A percentile compares a stretch with the other conserved stretches of the same genome.
phyloP scores from a whole-genome alignment of 305 asterid genomes.

The Fraxinus nigra region DNA sequence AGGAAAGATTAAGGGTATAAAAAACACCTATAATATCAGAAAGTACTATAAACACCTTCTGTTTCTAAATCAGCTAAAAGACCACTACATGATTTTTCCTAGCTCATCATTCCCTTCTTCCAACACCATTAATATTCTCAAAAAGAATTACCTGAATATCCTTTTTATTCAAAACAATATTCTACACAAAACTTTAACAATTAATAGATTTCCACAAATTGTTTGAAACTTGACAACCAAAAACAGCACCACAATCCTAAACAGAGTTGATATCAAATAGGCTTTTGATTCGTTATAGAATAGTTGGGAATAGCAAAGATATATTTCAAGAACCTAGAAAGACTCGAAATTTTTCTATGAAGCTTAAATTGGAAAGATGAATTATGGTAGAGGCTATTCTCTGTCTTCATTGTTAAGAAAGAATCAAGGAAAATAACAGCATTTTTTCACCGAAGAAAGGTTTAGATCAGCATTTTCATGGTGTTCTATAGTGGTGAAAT shows the following conservation, averaged over 20 bases:
- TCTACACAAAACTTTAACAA: not conserved
- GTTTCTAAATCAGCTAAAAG: not conserved
- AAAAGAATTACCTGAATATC: not conserved
- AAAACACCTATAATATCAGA: not conserved
- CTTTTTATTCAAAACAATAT: not conserved
- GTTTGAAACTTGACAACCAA: not conserved
- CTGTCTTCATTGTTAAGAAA: not conserved
- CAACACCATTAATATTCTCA: not conserved
- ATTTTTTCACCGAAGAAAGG: not conserved
- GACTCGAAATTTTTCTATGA: not conserved
- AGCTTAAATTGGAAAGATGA: not conserved
- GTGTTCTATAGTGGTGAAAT: not conserved
- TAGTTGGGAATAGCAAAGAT: not conserved
- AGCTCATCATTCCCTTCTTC: not conserved
- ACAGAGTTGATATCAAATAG: not conserved
- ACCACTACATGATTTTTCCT: not conserved
- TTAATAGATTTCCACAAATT: not conserved
- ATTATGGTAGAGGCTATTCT: not conserved
- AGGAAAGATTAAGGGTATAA: slow-evolving; percentile 18
- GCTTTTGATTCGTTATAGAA: not conserved
- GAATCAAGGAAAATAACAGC: not conserved
- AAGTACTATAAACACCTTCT: not conserved
- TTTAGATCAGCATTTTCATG: not conserved
- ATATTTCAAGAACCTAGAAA: not conserved
- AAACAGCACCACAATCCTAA: not conserved